A percentile compares a stretch with the other conserved stretches of the same genome.
Conservation (phyloP, 306 rosid species). For the Astragalus membranaceus region DNA sequence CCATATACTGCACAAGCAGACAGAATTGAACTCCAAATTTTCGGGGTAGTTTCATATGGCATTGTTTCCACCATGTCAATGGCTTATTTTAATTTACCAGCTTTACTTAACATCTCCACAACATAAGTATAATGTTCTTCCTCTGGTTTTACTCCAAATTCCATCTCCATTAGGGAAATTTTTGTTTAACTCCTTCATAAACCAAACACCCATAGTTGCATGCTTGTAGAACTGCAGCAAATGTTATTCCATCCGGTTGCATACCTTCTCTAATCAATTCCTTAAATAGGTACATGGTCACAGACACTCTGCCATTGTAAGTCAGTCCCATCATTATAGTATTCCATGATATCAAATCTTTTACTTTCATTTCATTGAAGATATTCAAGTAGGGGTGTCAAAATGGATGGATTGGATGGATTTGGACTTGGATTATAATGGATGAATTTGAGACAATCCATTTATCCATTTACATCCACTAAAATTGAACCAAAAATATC, state of each 20-base stretch:
- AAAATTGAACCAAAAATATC: no score
- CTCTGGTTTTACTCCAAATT: conserved; percentile 50
- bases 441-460: no score
- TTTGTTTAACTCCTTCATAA: conserved; percentile 59
- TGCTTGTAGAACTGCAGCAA: conserved; percentile 58
- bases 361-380: conserved; percentile 37
- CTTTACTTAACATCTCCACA: conserved; percentile 60
- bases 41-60: conserved; percentile 33
- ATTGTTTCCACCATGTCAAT: conserved; percentile 40
- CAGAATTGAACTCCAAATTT: conserved; percentile 57
- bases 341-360: conserved; percentile 80
- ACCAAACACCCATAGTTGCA: conserved; percentile 59
- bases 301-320: conserved; percentile 40
- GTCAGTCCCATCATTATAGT: conserved; percentile 63
- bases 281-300: conserved; percentile 38
- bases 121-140: conserved; percentile 50
- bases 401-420: no score
- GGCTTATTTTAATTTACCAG: conserved; percentile 63
- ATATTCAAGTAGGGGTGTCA: no score
- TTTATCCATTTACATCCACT: no score
- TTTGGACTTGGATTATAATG: no score
- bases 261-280: conserved; percentile 37
- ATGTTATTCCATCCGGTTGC: conserved; percentile 54
- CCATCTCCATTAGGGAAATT: conserved; percentile 51
- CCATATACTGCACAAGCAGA: conserved; percentile 36